A percentile compares a stretch with the other conserved stretches of the same genome.
phyloP scores from a whole-genome alignment of 2,329 filamentous ascomycete species.

The Hymenoscyphus repandus region DNA sequence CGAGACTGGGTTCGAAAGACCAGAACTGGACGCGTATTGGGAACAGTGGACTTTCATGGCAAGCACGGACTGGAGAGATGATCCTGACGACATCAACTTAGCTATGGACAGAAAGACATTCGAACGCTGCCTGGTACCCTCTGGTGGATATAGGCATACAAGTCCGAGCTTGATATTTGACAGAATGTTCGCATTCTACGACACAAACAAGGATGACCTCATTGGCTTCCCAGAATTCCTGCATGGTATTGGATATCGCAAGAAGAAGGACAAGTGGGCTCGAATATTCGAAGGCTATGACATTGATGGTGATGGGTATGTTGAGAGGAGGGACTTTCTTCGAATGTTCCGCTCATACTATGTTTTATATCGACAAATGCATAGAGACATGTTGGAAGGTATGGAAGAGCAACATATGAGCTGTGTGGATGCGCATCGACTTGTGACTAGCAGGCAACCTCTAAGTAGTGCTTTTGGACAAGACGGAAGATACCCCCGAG shows the following conservation, averaged over 20 bases:
- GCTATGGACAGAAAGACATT: constrained; percentile 93
- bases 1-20: constrained; percentile 75
- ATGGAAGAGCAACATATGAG: constrained; percentile 74
- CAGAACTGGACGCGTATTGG: constrained; percentile 89
- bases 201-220: constrained; percentile 79
- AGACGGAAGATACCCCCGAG: constrained; percentile 61
- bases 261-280: constrained; percentile 61
- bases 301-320: constrained; percentile 79
- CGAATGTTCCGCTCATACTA: constrained; percentile 92
- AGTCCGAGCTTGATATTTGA: constrained; percentile 89
- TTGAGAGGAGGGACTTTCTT: constrained; percentile 81
- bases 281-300: constrained; percentile 88
- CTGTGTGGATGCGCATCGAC: constrained; percentile 68
- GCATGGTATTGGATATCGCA: constrained; percentile 68
- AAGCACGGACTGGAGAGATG: constrained; percentile 74
- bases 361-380: constrained; percentile 82
- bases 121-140: constrained; percentile 81
- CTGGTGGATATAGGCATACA: constrained; percentile 71
- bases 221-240: constrained; percentile 94
- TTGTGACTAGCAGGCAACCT: constrained; percentile 70
- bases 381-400: constrained; percentile 73
- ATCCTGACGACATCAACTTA: constrained; percentile 70
- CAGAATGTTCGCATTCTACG: constrained; percentile 94
- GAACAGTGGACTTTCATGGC: constrained; percentile 96
- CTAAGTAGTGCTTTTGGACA: constrained; percentile 71